These are phyloP conservation scores for Myrmaecium sp. DNA, from an alignment of 2,329 filamentous ascomycete genomes.

Conservation along the genomic window DNA sequence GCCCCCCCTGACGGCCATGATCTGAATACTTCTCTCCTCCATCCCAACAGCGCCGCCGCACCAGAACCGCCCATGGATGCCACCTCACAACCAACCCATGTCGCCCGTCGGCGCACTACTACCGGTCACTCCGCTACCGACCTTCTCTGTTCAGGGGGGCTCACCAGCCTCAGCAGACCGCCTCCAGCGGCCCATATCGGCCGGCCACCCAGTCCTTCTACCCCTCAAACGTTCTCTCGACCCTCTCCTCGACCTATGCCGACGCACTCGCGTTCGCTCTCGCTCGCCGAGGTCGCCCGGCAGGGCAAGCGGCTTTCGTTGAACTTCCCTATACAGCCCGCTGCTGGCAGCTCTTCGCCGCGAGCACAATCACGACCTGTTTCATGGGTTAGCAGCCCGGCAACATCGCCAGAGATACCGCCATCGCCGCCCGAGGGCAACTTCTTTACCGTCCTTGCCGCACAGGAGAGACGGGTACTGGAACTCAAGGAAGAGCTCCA, in stretches of 20 bases:
- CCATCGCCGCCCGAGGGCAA: constrained; percentile 15
- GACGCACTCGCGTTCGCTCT: constrained; percentile 16
- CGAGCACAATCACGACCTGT: constrained; percentile 19
- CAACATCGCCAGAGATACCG: constrained; percentile 11
- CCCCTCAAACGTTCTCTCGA: constrained; percentile 9
- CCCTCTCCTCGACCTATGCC: constrained; percentile 8
- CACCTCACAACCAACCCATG: too few relatives aligned
- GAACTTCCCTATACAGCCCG: constrained; percentile 30
- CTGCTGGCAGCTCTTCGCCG: constrained; percentile 16
- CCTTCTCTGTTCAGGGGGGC: constrained; percentile 11
- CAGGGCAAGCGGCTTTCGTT: constrained; percentile 30
- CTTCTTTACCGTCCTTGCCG: constrained; percentile 78
- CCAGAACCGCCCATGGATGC: too few relatives aligned
- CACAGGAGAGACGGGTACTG: constrained; percentile 78
- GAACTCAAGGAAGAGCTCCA: constrained; percentile 82
- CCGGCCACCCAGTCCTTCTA: too few relatives aligned
- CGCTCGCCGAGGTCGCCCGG: constrained; percentile 16
- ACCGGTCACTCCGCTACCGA: constrained; percentile 19
- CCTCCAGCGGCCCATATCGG: neutral
- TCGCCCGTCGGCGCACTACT: too few relatives aligned
- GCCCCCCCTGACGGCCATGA: too few relatives aligned
- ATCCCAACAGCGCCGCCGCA: too few relatives aligned
- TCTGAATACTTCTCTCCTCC: too few relatives aligned
- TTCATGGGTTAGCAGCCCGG: constrained; percentile 19
- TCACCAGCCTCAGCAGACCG: constrained; percentile 5